phyloP scores from a whole-genome alignment of 345 rosid genomes.

The Dipteronia dyeriana region DNA sequence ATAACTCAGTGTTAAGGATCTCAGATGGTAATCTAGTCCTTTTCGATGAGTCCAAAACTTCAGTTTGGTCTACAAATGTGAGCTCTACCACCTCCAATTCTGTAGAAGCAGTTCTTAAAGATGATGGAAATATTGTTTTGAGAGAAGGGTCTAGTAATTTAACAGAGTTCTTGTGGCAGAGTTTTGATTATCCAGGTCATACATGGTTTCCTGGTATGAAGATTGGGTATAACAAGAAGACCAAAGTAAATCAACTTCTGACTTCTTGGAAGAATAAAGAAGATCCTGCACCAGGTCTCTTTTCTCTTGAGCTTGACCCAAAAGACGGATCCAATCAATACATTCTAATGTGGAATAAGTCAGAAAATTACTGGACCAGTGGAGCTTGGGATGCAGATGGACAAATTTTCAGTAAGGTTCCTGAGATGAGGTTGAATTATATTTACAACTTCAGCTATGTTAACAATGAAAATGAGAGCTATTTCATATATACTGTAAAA shows the following conservation, averaged over 20 bases:
- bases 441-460: constrained; percentile 25
- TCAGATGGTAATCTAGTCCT: constrained; percentile 32
- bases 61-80: constrained; percentile 19
- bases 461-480: constrained; percentile 28
- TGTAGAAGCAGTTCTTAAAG: constrained; percentile 33
- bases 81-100: constrained; percentile 5
- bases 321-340: constrained; percentile 41
- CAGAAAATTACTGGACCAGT: constrained; percentile 53
- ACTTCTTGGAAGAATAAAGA: constrained; percentile 60
- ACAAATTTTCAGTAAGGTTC: constrained; percentile 12
- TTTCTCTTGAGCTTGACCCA: constrained; percentile 60
- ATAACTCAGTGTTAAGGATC: constrained; percentile 21
- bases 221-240: constrained; percentile 44
- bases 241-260: constrained; percentile 37
- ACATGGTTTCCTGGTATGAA: constrained; percentile 79
- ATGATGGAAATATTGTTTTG: constrained; percentile 45
- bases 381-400: constrained; percentile 54
- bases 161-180: constrained; percentile 55
- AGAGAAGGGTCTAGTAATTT: constrained; percentile 28
- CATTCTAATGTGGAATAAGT: constrained; percentile 48
- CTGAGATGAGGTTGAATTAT: constrained; percentile 28
- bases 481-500: constrained; percentile 33
- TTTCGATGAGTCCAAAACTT: constrained; percentile 9
- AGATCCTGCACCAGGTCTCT: constrained; percentile 78
- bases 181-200: constrained; percentile 59